A percentile compares a stretch with the other conserved stretches of the same genome.
Evolutionary conservation across 345 rosid genomes (phyloP).

Genomic region (Euphorbia peplus): DNA sequence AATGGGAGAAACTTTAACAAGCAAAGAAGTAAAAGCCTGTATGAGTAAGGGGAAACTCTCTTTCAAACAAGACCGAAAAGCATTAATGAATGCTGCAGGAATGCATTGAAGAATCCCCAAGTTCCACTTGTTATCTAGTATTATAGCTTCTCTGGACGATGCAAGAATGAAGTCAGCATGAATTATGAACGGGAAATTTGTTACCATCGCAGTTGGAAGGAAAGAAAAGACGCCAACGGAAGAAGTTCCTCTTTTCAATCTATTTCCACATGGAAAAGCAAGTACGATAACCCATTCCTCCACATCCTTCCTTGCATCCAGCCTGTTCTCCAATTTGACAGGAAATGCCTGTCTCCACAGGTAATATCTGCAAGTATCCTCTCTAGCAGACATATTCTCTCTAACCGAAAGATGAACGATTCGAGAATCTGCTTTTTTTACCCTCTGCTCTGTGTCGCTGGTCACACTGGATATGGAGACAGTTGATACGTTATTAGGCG

Average conservation of each 20-base stretch:
- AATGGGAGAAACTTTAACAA: slow-evolving; percentile 2
- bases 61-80: background rate
- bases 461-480: slow-evolving; percentile 16
- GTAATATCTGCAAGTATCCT: slow-evolving; percentile 3
- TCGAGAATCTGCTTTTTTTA: background rate
- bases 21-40: background rate
- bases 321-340: slow-evolving; percentile 3
- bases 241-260: background rate
- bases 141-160: slow-evolving; percentile 1
- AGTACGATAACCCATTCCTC: slow-evolving; percentile 13
- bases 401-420: slow-evolving; percentile 4
- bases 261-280: slow-evolving; percentile 12
- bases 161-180: slow-evolving; percentile 15
- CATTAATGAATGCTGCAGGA: slow-evolving; percentile 3
- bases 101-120: slow-evolving; percentile 9
- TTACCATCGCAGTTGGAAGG: background rate
- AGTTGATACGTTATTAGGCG: background rate
- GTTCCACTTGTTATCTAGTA: slow-evolving; percentile 17
- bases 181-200: slow-evolving; percentile 8
- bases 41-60: background rate
- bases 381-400: background rate
- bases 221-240: slow-evolving; percentile 4
- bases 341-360: slow-evolving; percentile 16
- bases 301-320: background rate
- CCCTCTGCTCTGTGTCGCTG: background rate